These are phyloP conservation scores for Entophlyctis luteolus DNA, from an alignment of 192 early-diverging fungal genomes.

Conservation along the genomic window DNA sequence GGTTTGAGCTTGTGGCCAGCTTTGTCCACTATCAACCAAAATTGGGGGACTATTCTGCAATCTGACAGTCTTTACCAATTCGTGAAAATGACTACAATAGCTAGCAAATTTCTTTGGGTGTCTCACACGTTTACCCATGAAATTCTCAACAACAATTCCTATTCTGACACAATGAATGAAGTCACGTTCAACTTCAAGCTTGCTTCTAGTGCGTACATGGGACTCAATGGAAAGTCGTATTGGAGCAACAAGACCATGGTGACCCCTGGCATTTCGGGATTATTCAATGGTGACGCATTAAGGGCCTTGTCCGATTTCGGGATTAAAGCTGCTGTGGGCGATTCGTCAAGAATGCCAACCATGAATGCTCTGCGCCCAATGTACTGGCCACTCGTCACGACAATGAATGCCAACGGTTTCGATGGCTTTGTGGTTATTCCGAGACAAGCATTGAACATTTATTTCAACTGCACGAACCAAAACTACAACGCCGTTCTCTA, in stretches of 20 bases:
- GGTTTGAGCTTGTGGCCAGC: constrained; percentile 36
- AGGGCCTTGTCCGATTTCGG: constrained; percentile 31
- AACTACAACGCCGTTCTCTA: constrained; percentile 6
- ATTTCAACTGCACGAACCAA: constrained; percentile 31
- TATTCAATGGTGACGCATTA: constrained; percentile 41
- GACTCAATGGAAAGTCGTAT: neutral
- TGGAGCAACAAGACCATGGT: constrained; percentile 32
- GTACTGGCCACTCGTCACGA: constrained; percentile 35
- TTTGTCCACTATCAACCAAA: neutral
- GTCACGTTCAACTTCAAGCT: constrained; percentile 10
- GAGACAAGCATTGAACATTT: constrained; percentile 33
- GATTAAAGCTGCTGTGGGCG: constrained; percentile 32
- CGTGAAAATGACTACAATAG: neutral
- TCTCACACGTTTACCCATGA: constrained; percentile 40
- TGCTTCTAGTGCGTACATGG: neutral
- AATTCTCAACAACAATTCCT: constrained; percentile 20
- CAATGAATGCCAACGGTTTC: constrained; percentile 33
- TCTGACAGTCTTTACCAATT: neutral
- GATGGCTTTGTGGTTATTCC: constrained; percentile 42
- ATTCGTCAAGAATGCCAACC: constrained; percentile 23
- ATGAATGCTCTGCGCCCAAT: constrained; percentile 16
- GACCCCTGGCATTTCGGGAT: constrained; percentile 37
- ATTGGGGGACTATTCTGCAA: neutral
- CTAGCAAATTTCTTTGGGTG: constrained; percentile 18
- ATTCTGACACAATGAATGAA: constrained; percentile 33